A percentile compares a stretch with the other conserved stretches of the same genome.
These are phyloP conservation scores for Cyclanthera cordifolia DNA, from an alignment of 306 rosid genomes.

Conservation along the genomic window DNA sequence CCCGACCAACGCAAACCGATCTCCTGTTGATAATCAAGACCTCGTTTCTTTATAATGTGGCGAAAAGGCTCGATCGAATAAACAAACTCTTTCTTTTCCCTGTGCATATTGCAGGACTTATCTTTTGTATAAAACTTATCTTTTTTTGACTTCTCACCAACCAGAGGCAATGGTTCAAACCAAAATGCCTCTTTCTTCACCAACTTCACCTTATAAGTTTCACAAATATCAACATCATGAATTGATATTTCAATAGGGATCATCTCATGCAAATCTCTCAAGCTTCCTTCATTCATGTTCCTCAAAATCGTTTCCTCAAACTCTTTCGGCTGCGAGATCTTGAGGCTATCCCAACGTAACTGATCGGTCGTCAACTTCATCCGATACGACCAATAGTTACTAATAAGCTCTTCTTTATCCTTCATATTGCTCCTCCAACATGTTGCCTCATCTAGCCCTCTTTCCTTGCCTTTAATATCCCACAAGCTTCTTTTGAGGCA, in stretches of 20 bases:
- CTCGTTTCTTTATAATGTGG: constrained; percentile 24
- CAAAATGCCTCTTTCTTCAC: constrained; percentile 39
- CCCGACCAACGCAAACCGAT: constrained; percentile 35
- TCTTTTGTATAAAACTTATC: neutral
- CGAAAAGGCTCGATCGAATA: constrained; percentile 40
- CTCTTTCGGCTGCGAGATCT: constrained; percentile 28
- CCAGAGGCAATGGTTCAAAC: constrained; percentile 34
- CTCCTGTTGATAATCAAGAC: constrained; percentile 33
- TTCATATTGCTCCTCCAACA: neutral
- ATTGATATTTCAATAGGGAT: constrained; percentile 29
- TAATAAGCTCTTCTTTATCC: neutral
- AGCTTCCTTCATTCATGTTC: constrained; percentile 29
- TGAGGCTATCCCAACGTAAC: constrained; percentile 35
- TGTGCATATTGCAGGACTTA: constrained; percentile 9
- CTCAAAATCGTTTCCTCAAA: constrained; percentile 33
- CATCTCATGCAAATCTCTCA: constrained; percentile 24
- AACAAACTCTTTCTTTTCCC: constrained; percentile 29
- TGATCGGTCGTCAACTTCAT: constrained; percentile 27
- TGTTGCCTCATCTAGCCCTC: neutral
- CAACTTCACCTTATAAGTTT: constrained; percentile 30
- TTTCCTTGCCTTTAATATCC: neutral
- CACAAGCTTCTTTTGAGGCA: neutral
- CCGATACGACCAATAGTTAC: constrained; percentile 33
- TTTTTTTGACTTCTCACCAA: constrained; percentile 20
- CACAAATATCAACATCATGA: constrained; percentile 40